Conservation (phyloP, 768 basidiomycete species). For the Hemileccinum impolitum region DNA sequence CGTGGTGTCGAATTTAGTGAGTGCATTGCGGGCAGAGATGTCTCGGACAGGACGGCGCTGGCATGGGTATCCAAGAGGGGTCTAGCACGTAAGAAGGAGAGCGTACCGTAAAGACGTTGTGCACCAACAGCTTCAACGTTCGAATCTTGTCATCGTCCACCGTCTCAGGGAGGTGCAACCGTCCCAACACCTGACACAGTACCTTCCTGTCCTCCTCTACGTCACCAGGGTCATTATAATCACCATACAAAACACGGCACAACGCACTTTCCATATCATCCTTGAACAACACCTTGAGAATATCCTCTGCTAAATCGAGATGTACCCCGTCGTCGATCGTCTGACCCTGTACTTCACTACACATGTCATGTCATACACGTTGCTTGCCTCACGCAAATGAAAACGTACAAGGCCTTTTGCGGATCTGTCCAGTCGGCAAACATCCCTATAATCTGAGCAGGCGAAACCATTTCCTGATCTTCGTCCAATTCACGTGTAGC, state of each 20-base stretch:
- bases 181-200: conserved; percentile 58
- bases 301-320: conserved; percentile 51
- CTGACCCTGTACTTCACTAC: conserved; percentile 41
- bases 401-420: too few species aligned
- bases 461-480: conserved; percentile 68
- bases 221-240: not conserved
- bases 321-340: conserved; percentile 43
- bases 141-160: conserved; percentile 69
- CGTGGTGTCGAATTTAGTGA: too few species aligned
- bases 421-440: conserved; percentile 71
- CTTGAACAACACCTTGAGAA: conserved; percentile 48
- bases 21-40: conserved; percentile 59
- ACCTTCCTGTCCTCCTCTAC: conserved; percentile 61
- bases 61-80: not conserved
- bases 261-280: conserved; percentile 52
- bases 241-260: not conserved
- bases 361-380: too few species aligned
- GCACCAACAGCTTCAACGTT: conserved; percentile 58
- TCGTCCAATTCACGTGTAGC: conserved; percentile 65
- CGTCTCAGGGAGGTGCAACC: conserved; percentile 63
- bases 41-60: conserved; percentile 64
- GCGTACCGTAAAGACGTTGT: conserved; percentile 30
- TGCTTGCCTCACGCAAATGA: too few species aligned
- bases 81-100: not conserved
- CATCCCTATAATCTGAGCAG: conserved; percentile 72